A percentile compares a stretch with the other conserved stretches of the same genome.
phyloP scores from a whole-genome alignment of 306 rosid species.

The Vigna trinervia region DNA sequence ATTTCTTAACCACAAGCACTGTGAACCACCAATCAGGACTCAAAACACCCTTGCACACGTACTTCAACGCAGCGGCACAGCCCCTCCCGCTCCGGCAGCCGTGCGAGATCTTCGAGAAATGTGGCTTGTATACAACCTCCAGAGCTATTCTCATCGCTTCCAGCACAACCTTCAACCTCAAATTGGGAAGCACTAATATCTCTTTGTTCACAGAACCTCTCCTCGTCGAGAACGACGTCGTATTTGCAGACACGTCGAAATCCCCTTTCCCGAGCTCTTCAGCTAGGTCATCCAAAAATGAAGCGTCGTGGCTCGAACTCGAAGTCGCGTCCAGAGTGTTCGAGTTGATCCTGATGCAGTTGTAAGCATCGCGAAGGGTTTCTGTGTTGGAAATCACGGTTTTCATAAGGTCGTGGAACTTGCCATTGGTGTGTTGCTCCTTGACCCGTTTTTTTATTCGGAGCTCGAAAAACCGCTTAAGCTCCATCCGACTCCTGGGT shows the following conservation, averaged over 20 bases:
- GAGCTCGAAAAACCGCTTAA: conserved; percentile 67
- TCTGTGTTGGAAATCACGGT: conserved; percentile 71
- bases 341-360: conserved; percentile 74
- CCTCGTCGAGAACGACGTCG: conserved; percentile 64
- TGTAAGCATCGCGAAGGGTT: conserved; percentile 78
- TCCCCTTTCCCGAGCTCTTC: conserved; percentile 57
- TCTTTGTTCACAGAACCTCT: conserved; percentile 55
- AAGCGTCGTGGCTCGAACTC: conserved; percentile 3
- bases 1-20: conserved; percentile 59
- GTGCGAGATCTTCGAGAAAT: conserved; percentile 84
- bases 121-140: conserved; percentile 82
- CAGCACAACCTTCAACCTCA: conserved; percentile 73
- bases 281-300: conserved; percentile 58
- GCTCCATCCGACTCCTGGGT: conserved; percentile 60
- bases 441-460: conserved; percentile 80
- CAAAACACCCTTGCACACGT: conserved; percentile 65
- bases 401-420: conserved; percentile 62
- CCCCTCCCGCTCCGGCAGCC: conserved; percentile 94
- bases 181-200: conserved; percentile 75
- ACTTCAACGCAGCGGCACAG: conserved; percentile 68
- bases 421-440: conserved; percentile 65
- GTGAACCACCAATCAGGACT: conserved; percentile 91
- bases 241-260: conserved; percentile 66
- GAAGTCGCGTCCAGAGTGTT: conserved; percentile 43
- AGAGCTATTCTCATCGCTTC: conserved; percentile 82